Evolutionary conservation across 306 rosid species (phyloP).

Genomic region (Dalbergia cochinchinensis): DNA sequence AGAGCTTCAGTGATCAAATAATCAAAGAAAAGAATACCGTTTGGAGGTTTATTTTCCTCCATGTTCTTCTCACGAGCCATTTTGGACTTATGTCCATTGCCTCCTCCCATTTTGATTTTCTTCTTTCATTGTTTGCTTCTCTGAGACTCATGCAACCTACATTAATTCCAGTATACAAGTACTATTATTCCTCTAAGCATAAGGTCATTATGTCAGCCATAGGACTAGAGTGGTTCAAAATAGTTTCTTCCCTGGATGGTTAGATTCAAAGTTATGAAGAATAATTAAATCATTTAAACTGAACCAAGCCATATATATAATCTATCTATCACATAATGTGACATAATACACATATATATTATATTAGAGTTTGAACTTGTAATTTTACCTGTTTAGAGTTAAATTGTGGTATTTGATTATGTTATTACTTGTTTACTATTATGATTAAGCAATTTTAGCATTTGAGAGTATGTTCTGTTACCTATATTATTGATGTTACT

Average conservation of each 20-base stretch:
- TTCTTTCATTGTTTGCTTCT: no score
- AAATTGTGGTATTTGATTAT: not conserved
- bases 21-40: conserved; percentile 37
- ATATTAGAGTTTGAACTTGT: conserved; percentile 5
- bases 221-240: not conserved
- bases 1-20: no score
- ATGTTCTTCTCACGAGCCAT: conserved; percentile 67
- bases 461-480: not conserved
- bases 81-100: conserved; percentile 71
- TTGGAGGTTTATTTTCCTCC: conserved; percentile 57
- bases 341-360: not conserved
- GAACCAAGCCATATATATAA: not conserved
- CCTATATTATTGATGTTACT: not conserved
- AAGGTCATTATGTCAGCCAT: not conserved
- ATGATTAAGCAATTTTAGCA: not conserved
- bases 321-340: not conserved
- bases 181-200: conserved; percentile 11
- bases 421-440: conserved; percentile 7
- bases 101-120: conserved; percentile 59
- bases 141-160: no score
- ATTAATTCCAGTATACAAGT: no score
- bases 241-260: conserved; percentile 4
- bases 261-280: not conserved
- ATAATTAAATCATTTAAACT: conserved; percentile 4
- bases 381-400: not conserved